These are phyloP conservation scores for Thuidium tamariscinum DNA, from an alignment of 225 moss, liverwort and hornwort genomes.

Conservation along the genomic window DNA sequence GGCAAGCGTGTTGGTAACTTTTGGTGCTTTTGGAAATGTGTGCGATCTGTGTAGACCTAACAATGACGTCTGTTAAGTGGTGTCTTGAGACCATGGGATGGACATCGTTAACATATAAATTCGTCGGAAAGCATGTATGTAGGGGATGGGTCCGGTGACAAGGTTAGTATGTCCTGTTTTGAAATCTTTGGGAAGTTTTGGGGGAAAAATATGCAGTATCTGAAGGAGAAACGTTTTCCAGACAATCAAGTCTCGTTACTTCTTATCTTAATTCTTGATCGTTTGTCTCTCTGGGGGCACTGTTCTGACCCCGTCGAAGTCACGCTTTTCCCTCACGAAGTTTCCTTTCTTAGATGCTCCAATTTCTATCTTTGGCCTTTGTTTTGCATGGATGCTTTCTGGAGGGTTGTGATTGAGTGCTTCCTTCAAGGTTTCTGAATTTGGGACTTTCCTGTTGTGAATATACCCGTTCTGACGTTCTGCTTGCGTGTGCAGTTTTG, in stretches of 20 bases:
- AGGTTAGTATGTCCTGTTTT: neutral
- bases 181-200: neutral
- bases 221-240: neutral
- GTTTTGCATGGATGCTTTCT: neutral
- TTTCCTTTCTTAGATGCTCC: neutral
- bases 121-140: neutral
- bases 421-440: neutral
- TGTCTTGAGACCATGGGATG: neutral
- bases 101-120: neutral
- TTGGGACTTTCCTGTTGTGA: neutral
- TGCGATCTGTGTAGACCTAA: neutral
- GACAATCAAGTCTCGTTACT: neutral
- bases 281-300: neutral
- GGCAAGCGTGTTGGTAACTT: neutral
- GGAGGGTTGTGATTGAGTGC: neutral
- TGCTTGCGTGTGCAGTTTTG: constrained; percentile 3
- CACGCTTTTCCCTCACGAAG: neutral
- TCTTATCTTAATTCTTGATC: neutral
- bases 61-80: neutral
- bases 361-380: neutral
- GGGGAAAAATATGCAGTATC: neutral
- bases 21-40: neutral
- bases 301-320: neutral
- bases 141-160: neutral
- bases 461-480: neutral